Conservation (phyloP, 345 rosid species). For the Murraya paniculata region DNA sequence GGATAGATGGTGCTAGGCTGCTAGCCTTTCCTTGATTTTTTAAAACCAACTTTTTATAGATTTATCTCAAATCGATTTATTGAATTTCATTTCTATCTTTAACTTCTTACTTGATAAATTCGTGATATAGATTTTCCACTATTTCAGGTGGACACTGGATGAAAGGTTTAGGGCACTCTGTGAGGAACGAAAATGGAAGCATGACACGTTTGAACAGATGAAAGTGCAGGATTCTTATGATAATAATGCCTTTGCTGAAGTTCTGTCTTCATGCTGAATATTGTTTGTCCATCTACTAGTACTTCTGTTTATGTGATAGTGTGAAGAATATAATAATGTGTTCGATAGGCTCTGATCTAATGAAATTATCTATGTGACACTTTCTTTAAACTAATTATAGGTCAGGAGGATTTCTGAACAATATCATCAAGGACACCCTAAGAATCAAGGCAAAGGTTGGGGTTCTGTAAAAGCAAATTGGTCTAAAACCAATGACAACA, state of each 20-base stretch:
- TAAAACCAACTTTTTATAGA: not conserved
- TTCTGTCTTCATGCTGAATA: constrained; percentile 14
- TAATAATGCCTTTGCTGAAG: constrained; percentile 8
- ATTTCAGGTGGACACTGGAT: constrained; percentile 4
- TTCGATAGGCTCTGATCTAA: not conserved
- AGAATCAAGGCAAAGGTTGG: not conserved
- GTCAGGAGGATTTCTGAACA: constrained; percentile 9
- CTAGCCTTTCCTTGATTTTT: not conserved
- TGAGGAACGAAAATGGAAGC: constrained; percentile 21
- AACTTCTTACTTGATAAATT: not conserved
- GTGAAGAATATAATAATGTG: constrained; percentile 1
- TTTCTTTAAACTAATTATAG: constrained; percentile 3
- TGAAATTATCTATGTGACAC: not conserved
- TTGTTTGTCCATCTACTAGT: not conserved
- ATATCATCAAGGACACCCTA: not conserved
- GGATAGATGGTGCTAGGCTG: not conserved
- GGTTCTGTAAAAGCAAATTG: constrained; percentile 5
- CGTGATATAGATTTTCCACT: not conserved
- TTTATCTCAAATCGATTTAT: not conserved
- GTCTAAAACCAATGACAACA: constrained; percentile 1
- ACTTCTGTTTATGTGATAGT: not conserved
- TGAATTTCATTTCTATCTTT: not conserved
- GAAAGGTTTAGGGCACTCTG: constrained; percentile 17
- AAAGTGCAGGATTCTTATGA: not conserved
- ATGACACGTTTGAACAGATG: constrained; percentile 30